Conservation (phyloP, 805 yeast genomes). For the Lipomyces starkeyi region DNA sequence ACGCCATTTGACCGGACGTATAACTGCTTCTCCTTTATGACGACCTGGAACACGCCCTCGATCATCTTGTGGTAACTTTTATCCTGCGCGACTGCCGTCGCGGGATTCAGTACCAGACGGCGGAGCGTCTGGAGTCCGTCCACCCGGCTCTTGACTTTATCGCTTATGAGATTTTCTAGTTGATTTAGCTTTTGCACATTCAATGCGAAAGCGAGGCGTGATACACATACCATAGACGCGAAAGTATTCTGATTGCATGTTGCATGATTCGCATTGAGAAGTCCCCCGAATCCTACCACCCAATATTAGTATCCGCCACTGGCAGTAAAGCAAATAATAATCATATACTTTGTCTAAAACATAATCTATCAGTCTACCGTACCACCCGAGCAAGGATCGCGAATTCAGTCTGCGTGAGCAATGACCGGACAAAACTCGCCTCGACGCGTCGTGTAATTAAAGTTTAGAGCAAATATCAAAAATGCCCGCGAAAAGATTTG, state of each 20-base stretch:
- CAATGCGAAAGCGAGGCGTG: background rate
- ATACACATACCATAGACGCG: background rate
- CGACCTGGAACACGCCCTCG: slow-evolving; percentile 29
- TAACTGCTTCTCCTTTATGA: slow-evolving; percentile 23
- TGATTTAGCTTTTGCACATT: background rate
- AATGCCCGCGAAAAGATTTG: no score
- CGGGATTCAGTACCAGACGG: slow-evolving; percentile 6
- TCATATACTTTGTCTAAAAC: background rate
- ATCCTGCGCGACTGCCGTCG: slow-evolving; percentile 28
- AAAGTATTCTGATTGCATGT: slow-evolving; percentile 2
- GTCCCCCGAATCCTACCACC: background rate
- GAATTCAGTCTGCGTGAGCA: no score
- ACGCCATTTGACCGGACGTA: slow-evolving; percentile 18
- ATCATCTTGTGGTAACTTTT: slow-evolving; percentile 29
- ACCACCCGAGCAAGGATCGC: background rate
- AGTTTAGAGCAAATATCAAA: no score
- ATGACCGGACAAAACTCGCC: no score
- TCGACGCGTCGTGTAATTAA: no score
- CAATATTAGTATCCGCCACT: background rate
- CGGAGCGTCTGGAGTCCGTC: slow-evolving; percentile 28
- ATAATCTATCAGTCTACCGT: background rate
- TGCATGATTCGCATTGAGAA: background rate
- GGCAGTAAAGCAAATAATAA: background rate
- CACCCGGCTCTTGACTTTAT: slow-evolving; percentile 33
- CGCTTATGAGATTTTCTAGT: slow-evolving; percentile 24